Conservation (phyloP, 2,329 filamentous ascomycete species). For the Cytospora leucostoma region DNA sequence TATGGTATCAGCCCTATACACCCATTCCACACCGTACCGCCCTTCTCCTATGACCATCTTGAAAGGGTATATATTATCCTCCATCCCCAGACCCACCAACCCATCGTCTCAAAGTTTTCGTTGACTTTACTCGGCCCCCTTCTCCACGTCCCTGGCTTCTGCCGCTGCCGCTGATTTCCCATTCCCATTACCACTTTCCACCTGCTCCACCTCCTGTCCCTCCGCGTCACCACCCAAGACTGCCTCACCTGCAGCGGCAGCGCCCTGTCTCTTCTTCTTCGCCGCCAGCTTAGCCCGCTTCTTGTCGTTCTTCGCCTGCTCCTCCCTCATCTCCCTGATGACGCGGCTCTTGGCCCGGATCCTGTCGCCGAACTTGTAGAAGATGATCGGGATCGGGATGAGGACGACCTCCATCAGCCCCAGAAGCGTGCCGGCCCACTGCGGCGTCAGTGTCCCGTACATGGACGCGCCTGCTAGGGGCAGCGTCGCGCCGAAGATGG, state of each 20-base stretch:
- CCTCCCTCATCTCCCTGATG: conserved; percentile 45
- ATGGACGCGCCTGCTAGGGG: conserved; percentile 73
- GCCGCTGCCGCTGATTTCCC: neutral
- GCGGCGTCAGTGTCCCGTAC: conserved; percentile 66
- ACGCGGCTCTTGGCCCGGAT: conserved; percentile 51
- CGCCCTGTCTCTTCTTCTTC: conserved; percentile 27
- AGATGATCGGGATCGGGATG: conserved; percentile 75
- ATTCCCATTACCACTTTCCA: neutral
- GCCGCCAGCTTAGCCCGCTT: conserved; percentile 32
- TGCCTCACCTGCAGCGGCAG: neutral
- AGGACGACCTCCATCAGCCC: conserved; percentile 68
- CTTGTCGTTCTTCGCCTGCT: conserved; percentile 40
- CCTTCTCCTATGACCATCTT: neutral
- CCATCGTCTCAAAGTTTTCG: neutral
- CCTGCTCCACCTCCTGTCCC: neutral
- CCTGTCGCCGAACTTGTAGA: conserved; percentile 59
- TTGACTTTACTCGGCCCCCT: conserved; percentile 6
- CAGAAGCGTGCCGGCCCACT: conserved; percentile 74
- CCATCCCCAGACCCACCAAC: neutral
- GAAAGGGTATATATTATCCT: neutral
- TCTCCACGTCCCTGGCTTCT: conserved; percentile 24
- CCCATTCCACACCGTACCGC: neutral
- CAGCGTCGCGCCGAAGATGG: conserved; percentile 67
- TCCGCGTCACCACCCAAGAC: neutral
- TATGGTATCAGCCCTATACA: neutral